Percentiles rank a stretch among this genome's conserved stretches.
phyloP scores from a whole-genome alignment of 768 basidiomycete species.

The Zangia roseola region DNA sequence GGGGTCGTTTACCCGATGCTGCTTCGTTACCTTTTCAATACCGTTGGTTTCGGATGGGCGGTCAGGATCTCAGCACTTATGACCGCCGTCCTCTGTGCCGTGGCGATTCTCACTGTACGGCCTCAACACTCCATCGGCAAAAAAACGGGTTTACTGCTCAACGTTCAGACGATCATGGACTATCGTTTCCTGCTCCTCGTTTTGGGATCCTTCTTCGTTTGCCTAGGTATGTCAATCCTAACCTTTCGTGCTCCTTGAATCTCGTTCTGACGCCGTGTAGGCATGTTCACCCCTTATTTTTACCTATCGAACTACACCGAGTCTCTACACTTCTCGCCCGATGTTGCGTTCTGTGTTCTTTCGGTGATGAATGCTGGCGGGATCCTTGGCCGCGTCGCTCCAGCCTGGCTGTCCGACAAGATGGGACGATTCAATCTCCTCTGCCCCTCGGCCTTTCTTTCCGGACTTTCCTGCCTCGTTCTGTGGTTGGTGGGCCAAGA shows the following conservation, averaged over 20 bases:
- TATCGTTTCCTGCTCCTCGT: constrained; percentile 51
- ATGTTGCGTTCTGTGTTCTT: constrained; percentile 52
- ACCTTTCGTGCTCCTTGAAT: neutral
- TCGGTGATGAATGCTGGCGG: constrained; percentile 71
- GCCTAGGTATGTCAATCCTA: constrained; percentile 47
- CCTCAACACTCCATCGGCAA: constrained; percentile 24
- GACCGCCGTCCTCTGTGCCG: constrained; percentile 45
- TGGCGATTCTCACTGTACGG: constrained; percentile 48
- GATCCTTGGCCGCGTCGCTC: constrained; percentile 60
- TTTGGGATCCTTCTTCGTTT: constrained; percentile 55
- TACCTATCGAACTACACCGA: constrained; percentile 63
- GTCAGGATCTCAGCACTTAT: constrained; percentile 57
- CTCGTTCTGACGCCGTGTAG: constrained; percentile 33
- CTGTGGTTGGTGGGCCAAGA: constrained; percentile 53
- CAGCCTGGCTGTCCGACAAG: constrained; percentile 61
- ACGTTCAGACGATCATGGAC: constrained; percentile 42
- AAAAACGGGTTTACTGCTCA: constrained; percentile 19
- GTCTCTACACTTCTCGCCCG: constrained; percentile 35
- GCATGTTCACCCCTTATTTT: constrained; percentile 70
- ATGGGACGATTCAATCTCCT: constrained; percentile 69
- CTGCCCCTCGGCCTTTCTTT: constrained; percentile 57
- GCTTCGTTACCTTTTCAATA: constrained; percentile 53
- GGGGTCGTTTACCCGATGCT: constrained; percentile 70
- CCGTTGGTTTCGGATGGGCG: constrained; percentile 61
- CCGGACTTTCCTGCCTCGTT: constrained; percentile 57